A percentile compares a stretch with the other conserved stretches of the same genome.
phyloP scores from a whole-genome alignment of 1,284 basidiomycete species.

The Leccinum proliferum region DNA sequence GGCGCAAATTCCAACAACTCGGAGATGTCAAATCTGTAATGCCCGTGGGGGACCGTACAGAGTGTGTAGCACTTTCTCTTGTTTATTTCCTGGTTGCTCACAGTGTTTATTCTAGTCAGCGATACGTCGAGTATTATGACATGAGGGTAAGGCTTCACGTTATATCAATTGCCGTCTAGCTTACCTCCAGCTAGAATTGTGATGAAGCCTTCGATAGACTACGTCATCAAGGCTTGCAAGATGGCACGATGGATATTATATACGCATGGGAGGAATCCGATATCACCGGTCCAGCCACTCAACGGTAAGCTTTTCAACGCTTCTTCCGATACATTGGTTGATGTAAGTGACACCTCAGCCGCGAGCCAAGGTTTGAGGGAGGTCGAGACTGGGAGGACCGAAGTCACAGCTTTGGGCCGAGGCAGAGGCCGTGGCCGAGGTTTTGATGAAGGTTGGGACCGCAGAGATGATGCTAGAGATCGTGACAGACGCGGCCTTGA shows the following conservation, averaged over 20 bases:
- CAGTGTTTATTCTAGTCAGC: slow-evolving; percentile 46
- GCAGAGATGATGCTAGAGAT: slow-evolving; percentile 41
- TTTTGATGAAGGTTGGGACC: slow-evolving; percentile 38
- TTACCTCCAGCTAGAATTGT: slow-evolving; percentile 47
- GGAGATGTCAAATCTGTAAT: slow-evolving; percentile 86
- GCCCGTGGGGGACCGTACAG: slow-evolving; percentile 57
- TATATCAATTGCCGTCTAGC: slow-evolving; percentile 1
- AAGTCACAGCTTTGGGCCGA: slow-evolving; percentile 29
- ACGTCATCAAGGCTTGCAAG: slow-evolving; percentile 72
- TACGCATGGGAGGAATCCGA: slow-evolving; percentile 79
- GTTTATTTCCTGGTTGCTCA: slow-evolving; percentile 4
- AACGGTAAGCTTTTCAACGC: slow-evolving; percentile 21
- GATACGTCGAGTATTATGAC: slow-evolving; percentile 88
- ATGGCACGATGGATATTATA: slow-evolving; percentile 82
- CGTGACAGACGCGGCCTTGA: slow-evolving; percentile 44
- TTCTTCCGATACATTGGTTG: background rate
- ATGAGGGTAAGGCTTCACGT: slow-evolving; percentile 51
- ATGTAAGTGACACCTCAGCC: slow-evolving; percentile 13
- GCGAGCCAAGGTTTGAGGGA: slow-evolving; percentile 29
- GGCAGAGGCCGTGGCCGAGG: slow-evolving; percentile 35
- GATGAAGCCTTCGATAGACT: slow-evolving; percentile 78
- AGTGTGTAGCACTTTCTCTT: slow-evolving; percentile 44
- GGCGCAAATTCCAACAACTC: slow-evolving; percentile 78
- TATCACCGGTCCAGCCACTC: slow-evolving; percentile 34
- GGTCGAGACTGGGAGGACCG: slow-evolving; percentile 47